Evolutionary conservation across 192 early-diverging fungal species (phyloP).

Genomic region (Neocallimastix lanati): DNA sequence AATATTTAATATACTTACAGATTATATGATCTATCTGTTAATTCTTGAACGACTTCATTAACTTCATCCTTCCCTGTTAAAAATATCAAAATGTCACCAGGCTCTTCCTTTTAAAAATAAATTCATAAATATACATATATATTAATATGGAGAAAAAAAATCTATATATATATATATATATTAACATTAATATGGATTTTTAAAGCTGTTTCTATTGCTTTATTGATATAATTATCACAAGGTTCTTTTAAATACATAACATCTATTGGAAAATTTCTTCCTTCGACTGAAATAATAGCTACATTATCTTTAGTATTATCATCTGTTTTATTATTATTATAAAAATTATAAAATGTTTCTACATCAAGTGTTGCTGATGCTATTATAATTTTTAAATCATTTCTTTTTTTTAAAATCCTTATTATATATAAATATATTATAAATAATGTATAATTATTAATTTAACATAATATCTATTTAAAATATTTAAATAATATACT

Average conservation of each 20-base stretch:
- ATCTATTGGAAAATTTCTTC: slow-evolving; percentile 52
- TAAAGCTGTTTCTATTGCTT: slow-evolving; percentile 47
- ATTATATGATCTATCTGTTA: slow-evolving; percentile 31
- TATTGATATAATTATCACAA: slow-evolving; percentile 41
- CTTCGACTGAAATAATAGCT: slow-evolving; percentile 53
- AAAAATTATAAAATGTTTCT: slow-evolving; percentile 48
- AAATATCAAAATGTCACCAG: slow-evolving; percentile 51
- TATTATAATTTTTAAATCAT: slow-evolving; percentile 52
- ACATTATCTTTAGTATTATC: slow-evolving; percentile 25
- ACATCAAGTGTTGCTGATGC: slow-evolving; percentile 72
- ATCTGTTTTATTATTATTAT: slow-evolving; percentile 28
- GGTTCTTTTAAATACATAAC: slow-evolving; percentile 34
- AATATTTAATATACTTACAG: slow-evolving; percentile 12
- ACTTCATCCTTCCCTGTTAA: slow-evolving; percentile 61
- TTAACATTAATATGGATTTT: slow-evolving; percentile 44
- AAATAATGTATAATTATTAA: too few species aligned
- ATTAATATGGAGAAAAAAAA: too few species aligned
- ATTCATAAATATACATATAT: neutral
- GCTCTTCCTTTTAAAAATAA: slow-evolving; percentile 18
- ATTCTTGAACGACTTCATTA: slow-evolving; percentile 35
- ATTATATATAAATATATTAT: too few species aligned
- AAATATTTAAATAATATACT: slow-evolving; percentile 24
- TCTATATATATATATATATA: too few species aligned
- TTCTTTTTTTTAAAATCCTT: slow-evolving; percentile 49
- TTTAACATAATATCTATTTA: neutral